Percentiles rank a stretch among this genome's conserved stretches.
phyloP scores from a whole-genome alignment of 306 rosid genomes.

The Begonia peltatifolia region DNA sequence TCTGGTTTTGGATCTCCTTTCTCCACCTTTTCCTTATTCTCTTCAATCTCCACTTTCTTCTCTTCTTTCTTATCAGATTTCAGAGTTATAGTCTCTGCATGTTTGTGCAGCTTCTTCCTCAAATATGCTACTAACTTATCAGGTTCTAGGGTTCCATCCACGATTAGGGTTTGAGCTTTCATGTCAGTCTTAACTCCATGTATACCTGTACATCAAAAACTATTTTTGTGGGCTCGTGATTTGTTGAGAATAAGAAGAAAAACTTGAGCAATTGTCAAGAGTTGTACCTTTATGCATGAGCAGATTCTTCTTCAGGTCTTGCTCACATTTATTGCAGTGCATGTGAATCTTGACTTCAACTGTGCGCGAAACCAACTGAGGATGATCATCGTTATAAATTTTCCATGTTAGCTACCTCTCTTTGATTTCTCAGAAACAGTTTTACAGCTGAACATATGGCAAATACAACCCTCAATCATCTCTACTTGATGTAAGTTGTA shows the following conservation, averaged over 20 bases:
- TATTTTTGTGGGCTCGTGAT: too few species aligned
- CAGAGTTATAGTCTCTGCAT: slow-evolving; percentile 35
- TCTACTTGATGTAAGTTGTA: too few species aligned
- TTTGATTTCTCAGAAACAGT: background rate
- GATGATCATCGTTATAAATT: slow-evolving; percentile 1
- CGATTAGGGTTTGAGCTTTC: slow-evolving; percentile 37
- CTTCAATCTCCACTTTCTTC: slow-evolving; percentile 12
- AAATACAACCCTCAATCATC: too few species aligned
- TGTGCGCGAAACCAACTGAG: slow-evolving; percentile 36
- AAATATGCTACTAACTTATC: slow-evolving; percentile 41
- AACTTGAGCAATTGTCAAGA: too few species aligned
- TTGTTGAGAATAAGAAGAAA: too few species aligned
- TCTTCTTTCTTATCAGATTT: slow-evolving; percentile 26
- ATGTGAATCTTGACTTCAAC: slow-evolving; percentile 47
- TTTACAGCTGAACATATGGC: too few species aligned
- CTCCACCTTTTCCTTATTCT: background rate
- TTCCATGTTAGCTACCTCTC: background rate
- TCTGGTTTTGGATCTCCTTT: background rate
- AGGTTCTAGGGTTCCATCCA: slow-evolving; percentile 60
- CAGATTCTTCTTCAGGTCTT: slow-evolving; percentile 44
- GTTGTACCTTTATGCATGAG: slow-evolving; percentile 45
- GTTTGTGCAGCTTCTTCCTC: slow-evolving; percentile 45
- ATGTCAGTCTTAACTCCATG: slow-evolving; percentile 50
- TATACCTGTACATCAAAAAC: slow-evolving; percentile 18
- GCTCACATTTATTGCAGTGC: slow-evolving; percentile 78